Evolutionary conservation across 2,329 filamentous ascomycete genomes (phyloP).

Genomic region (Colletotrichum chlorophyti): DNA sequence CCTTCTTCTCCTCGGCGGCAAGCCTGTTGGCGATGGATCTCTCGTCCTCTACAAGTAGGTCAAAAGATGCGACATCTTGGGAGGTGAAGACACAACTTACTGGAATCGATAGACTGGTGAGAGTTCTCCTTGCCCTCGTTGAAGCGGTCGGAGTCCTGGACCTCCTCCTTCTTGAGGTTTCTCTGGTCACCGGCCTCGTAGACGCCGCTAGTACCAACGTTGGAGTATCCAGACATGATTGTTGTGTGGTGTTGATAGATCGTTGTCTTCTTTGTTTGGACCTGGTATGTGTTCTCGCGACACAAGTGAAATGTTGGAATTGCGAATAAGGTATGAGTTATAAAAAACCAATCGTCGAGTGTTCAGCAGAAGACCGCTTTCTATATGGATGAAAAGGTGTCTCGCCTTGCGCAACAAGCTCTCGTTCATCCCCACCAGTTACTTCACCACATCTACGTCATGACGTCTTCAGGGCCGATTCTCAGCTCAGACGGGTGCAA

Average conservation of each 20-base stretch:
- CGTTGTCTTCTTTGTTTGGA: background rate
- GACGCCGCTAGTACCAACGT: slow-evolving; percentile 68
- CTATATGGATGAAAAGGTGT: background rate
- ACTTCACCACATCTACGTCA: slow-evolving; percentile 19
- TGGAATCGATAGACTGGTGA: slow-evolving; percentile 74
- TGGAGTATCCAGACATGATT: slow-evolving; percentile 57
- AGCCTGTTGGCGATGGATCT: slow-evolving; percentile 76
- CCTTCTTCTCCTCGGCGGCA: slow-evolving; percentile 58
- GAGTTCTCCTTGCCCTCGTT: slow-evolving; percentile 76
- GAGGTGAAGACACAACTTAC: slow-evolving; percentile 53
- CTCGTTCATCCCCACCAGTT: slow-evolving; percentile 17
- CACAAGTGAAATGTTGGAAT: background rate
- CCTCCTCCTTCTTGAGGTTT: slow-evolving; percentile 59
- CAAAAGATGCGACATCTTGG: slow-evolving; percentile 7
- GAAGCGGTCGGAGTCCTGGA: slow-evolving; percentile 62
- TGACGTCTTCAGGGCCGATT: slow-evolving; percentile 24
- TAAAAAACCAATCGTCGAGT: accelerated
- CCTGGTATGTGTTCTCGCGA: background rate
- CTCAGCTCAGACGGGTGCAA: slow-evolving; percentile 20
- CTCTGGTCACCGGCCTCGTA: slow-evolving; percentile 83
- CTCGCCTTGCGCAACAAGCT: background rate
- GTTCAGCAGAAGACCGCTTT: background rate
- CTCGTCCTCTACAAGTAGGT: slow-evolving; percentile 64
- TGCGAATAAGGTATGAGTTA: background rate
- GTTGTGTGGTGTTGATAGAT: background rate